These are phyloP conservation scores for Rhizopogon roseolus DNA, from an alignment of 768 basidiomycete species.

Conservation along the genomic window DNA sequence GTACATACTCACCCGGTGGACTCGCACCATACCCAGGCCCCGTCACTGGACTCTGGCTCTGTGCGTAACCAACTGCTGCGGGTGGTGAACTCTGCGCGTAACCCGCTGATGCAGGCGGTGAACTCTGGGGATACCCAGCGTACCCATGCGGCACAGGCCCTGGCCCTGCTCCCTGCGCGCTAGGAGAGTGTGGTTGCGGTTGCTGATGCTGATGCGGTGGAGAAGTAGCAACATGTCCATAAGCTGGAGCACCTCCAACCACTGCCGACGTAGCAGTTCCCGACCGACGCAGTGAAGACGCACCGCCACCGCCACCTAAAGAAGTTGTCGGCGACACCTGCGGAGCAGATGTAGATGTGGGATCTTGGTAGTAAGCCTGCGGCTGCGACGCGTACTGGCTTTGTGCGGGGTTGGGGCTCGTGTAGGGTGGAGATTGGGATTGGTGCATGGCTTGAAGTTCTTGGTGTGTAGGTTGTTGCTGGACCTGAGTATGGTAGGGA, in stretches of 20 bases:
- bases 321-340: not conserved
- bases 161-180: slow-evolving; percentile 2
- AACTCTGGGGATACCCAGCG: not conserved
- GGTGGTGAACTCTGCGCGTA: too few relatives aligned
- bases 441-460: too few relatives aligned
- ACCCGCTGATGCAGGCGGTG: too few relatives aligned
- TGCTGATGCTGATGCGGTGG: slow-evolving; percentile 18
- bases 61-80: slow-evolving; percentile 2
- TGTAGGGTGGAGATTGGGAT: slow-evolving; percentile 8
- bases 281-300: not conserved
- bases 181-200: slow-evolving; percentile 5
- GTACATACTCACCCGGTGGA: not conserved
- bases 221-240: slow-evolving; percentile 10
- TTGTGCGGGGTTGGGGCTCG: slow-evolving; percentile 7
- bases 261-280: not conserved
- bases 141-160: slow-evolving; percentile 15
- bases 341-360: slow-evolving; percentile 1
- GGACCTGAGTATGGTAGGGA: too few relatives aligned
- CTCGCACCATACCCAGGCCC: slow-evolving; percentile 7
- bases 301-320: not conserved
- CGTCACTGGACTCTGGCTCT: slow-evolving; percentile 4
- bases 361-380: slow-evolving; percentile 14
- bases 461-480: slow-evolving; percentile 10
- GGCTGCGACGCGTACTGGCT: slow-evolving; percentile 10
- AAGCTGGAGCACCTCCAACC: slow-evolving; percentile 4